Evolutionary conservation across 352 stramenopile species (phyloP).

Genomic region (Globisporangium sylvaticum): DNA sequence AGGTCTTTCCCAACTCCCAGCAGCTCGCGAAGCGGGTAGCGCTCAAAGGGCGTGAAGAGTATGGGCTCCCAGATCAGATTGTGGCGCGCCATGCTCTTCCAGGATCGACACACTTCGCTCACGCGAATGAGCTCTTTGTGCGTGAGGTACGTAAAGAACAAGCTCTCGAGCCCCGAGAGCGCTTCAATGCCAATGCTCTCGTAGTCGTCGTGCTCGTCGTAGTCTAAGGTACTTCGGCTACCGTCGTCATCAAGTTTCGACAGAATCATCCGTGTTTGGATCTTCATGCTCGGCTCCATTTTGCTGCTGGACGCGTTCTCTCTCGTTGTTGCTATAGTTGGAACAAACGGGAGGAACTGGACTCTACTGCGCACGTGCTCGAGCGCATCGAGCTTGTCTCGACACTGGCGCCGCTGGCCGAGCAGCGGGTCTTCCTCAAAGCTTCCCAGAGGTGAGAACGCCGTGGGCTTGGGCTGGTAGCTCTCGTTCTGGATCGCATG

Average conservation of each 20-base stretch:
- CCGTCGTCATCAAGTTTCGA: slow-evolving; percentile 30
- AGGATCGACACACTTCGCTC: slow-evolving; percentile 51
- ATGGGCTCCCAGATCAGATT: slow-evolving; percentile 68
- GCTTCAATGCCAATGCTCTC: slow-evolving; percentile 34
- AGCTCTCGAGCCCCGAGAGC: slow-evolving; percentile 50
- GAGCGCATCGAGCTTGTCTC: slow-evolving; percentile 58
- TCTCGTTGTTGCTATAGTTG: neutral
- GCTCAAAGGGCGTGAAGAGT: slow-evolving; percentile 52
- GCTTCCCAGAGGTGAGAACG: slow-evolving; percentile 50
- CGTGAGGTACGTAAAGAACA: slow-evolving; percentile 61
- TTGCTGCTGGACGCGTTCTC: neutral
- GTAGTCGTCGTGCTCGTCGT: neutral
- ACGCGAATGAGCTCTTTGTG: slow-evolving; percentile 37
- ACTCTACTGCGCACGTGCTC: slow-evolving; percentile 44
- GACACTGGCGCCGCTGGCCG: slow-evolving; percentile 46
- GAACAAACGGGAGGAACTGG: slow-evolving; percentile 27
- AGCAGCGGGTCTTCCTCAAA: slow-evolving; percentile 59
- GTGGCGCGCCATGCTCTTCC: slow-evolving; percentile 45
- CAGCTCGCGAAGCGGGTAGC: slow-evolving; percentile 57
- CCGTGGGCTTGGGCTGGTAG: slow-evolving; percentile 61
- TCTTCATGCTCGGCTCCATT: slow-evolving; percentile 33
- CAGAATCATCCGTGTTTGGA: slow-evolving; percentile 54
- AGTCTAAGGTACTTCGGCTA: neutral
- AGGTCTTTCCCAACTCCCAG: slow-evolving; percentile 39
- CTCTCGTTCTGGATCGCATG: slow-evolving; percentile 48